Evolutionary conservation across 1,284 basidiomycete species (phyloP).

Genomic region (Cutaneotrichosporon spelunceum): DNA sequence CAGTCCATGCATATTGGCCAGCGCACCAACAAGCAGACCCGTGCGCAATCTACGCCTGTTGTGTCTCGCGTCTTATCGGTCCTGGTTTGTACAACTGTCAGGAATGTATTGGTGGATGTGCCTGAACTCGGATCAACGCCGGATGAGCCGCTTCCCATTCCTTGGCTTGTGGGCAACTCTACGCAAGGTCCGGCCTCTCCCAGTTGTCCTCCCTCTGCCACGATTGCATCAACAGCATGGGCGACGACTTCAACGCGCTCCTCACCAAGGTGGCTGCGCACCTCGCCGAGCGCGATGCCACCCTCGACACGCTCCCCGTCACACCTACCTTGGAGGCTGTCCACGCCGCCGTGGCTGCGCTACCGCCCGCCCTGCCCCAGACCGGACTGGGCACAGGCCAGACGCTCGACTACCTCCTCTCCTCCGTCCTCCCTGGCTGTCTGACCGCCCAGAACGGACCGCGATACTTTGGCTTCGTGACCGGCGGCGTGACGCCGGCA

Average conservation of each 20-base stretch:
- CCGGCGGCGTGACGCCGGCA: conserved; percentile 52
- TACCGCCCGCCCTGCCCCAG: conserved; percentile 36
- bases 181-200: no score
- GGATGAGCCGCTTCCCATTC: no score
- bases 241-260: conserved; percentile 22
- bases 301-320: conserved; percentile 29
- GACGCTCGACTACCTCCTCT: conserved; percentile 37
- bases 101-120: no score
- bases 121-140: no score
- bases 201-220: no score
- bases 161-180: no score
- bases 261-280: conserved; percentile 29
- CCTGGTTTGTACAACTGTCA: no score
- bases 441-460: conserved; percentile 52
- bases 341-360: conserved; percentile 24
- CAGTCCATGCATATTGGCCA: no score
- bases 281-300: conserved; percentile 27
- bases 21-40: no score
- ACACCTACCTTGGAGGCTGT: conserved; percentile 24
- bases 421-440: conserved; percentile 46
- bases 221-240: background rate
- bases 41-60: no score
- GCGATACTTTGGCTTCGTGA: conserved; percentile 57
- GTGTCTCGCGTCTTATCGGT: no score
- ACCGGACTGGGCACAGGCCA: conserved; percentile 40